These are phyloP conservation scores for Sorghum bicolor DNA, from an alignment of 176 grass and related monocot genomes.

Conservation along the genomic window DNA sequence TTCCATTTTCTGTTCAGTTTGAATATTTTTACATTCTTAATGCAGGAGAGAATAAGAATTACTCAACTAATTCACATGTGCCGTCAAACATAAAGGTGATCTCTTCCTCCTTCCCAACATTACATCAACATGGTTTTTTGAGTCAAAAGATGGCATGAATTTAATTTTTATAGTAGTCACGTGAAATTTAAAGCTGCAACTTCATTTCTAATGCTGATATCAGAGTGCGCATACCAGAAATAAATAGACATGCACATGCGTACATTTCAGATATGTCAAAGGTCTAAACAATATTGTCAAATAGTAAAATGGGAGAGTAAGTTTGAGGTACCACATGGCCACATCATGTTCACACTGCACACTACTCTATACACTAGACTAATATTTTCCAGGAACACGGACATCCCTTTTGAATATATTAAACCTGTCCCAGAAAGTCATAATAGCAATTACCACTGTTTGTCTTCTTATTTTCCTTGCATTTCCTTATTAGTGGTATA, in stretches of 20 bases:
- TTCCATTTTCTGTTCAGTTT: conserved; percentile 27
- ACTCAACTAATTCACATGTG: conserved; percentile 18
- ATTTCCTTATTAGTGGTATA: neutral
- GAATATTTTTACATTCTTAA: conserved; percentile 34
- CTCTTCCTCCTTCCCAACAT: neutral
- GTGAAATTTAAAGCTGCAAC: neutral
- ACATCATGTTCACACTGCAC: neutral
- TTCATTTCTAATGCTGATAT: neutral
- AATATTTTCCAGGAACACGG: neutral
- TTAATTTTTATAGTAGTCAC: neutral
- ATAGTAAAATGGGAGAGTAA: conserved; percentile 8
- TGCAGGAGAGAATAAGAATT: conserved; percentile 45
- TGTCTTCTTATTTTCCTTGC: neutral
- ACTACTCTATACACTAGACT: neutral
- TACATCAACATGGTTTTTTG: neutral
- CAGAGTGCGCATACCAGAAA: too few relatives aligned
- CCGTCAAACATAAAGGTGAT: conserved; percentile 42
- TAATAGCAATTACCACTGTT: neutral
- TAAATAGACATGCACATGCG: neutral
- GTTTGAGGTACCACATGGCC: neutral
- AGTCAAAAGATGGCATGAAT: neutral
- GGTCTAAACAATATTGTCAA: neutral
- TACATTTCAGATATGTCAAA: neutral
- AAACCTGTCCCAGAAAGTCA: neutral
- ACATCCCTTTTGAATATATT: neutral